Evolutionary conservation across 1,284 basidiomycete genomes (phyloP).

Genomic region (Naganishia cerealis): DNA sequence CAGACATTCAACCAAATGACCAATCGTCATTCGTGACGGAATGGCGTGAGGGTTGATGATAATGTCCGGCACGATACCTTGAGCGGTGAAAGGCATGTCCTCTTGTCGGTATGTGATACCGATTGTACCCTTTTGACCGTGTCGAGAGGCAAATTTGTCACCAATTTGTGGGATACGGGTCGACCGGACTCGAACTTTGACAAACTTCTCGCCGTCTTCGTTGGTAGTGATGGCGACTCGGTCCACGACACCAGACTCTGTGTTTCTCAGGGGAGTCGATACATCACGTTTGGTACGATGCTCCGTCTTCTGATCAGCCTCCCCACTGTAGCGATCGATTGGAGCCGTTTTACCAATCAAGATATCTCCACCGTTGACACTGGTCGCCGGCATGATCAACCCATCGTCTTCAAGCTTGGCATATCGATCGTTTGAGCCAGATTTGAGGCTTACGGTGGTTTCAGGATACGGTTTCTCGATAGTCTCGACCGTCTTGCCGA

Average conservation of each 20-base stretch:
- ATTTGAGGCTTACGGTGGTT: slow-evolving; percentile 92
- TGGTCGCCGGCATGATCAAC: slow-evolving; percentile 89
- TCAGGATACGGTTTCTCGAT: slow-evolving; percentile 96
- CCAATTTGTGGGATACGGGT: slow-evolving; percentile 96
- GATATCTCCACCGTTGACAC: slow-evolving; percentile 94
- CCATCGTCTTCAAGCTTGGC: slow-evolving; percentile 97
- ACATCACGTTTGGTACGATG: slow-evolving; percentile 89
- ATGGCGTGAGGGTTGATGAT: slow-evolving; percentile 99
- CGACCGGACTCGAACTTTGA: slow-evolving; percentile 94
- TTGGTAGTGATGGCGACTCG: slow-evolving; percentile 97
- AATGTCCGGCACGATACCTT: slow-evolving; percentile 93
- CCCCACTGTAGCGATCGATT: slow-evolving; percentile 91
- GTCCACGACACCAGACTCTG: slow-evolving; percentile 95
- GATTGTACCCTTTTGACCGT: slow-evolving; percentile 99
- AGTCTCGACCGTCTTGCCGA: slow-evolving; percentile 86
- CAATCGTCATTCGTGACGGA: slow-evolving; percentile 99
- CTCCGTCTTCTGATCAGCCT: slow-evolving; percentile 89
- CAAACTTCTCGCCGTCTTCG: slow-evolving; percentile 93
- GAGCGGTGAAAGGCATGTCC: slow-evolving; percentile 98
- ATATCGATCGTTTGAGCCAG: slow-evolving; percentile 75
- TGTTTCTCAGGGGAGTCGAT: slow-evolving; percentile 95
- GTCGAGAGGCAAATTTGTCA: slow-evolving; percentile 98
- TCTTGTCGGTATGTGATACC: slow-evolving; percentile 99
- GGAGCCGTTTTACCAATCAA: slow-evolving; percentile 99
- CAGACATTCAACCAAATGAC: slow-evolving; percentile 98